A percentile compares a stretch with the other conserved stretches of the same genome.
These are phyloP conservation scores for Penicillium olsonii DNA, from an alignment of 2,329 filamentous ascomycete genomes.

Conservation along the genomic window DNA sequence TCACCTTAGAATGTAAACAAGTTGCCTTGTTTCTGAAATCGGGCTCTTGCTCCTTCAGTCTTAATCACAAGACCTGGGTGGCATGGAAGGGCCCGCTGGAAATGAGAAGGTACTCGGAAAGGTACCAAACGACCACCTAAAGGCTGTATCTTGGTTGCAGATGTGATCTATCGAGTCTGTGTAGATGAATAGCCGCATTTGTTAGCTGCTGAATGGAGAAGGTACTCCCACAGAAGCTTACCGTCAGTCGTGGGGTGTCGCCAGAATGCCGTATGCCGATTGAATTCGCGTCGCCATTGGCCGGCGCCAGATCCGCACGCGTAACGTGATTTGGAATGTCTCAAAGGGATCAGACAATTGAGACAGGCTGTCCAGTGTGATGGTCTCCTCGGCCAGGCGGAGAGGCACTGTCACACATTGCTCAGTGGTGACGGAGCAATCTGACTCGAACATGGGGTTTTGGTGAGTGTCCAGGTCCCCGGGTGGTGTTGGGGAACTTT, in stretches of 20 bases:
- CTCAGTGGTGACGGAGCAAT: neutral
- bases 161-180: neutral
- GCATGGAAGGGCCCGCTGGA: neutral
- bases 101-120: neutral
- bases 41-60: neutral
- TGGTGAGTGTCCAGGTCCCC: no score
- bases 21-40: neutral
- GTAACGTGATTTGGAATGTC: neutral
- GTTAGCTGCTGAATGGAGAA: neutral
- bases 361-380: neutral
- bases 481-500: neutral
- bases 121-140: neutral
- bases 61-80: conserved; percentile 4
- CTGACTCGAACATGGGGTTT: neutral
- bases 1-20: neutral
- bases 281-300: neutral
- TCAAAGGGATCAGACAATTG: neutral
- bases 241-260: neutral
- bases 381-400: neutral
- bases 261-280: neutral
- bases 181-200: neutral
- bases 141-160: neutral
- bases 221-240: neutral
- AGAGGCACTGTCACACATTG: neutral
- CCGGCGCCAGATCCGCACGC: neutral